A percentile compares a stretch with the other conserved stretches of the same genome.
These are phyloP conservation scores for Nicotiana benthamiana DNA, from an alignment of 257 asterid genomes.

Conservation along the genomic window DNA sequence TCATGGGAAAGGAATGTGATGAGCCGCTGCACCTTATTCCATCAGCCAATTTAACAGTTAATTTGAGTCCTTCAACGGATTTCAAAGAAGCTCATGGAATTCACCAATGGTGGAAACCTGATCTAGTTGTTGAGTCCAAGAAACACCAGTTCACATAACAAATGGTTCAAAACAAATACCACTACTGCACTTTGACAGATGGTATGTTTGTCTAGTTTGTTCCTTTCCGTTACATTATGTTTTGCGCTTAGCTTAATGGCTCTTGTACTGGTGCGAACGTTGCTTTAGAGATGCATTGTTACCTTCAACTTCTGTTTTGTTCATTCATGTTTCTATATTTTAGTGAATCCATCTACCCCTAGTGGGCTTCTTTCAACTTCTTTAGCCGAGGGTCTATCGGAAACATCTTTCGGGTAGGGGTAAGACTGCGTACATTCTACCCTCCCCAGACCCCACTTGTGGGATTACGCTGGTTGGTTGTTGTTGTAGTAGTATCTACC, in stretches of 20 bases:
- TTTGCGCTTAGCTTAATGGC: not conserved
- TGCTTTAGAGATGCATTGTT: not conserved
- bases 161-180: not conserved
- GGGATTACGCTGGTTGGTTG: no score
- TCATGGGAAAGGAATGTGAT: slow-evolving; percentile 51
- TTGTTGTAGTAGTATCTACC: not conserved
- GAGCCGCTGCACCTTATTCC: slow-evolving; percentile 87
- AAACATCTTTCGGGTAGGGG: no score
- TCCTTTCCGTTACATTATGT: not conserved
- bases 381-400: no score
- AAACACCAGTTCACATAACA: slow-evolving; percentile 23
- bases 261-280: not conserved
- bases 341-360: not conserved
- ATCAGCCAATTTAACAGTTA: slow-evolving; percentile 57
- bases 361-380: not conserved
- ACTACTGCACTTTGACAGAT: not conserved
- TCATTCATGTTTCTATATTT: not conserved
- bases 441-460: no score
- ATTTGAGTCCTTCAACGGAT: slow-evolving; percentile 35
- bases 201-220: not conserved
- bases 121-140: slow-evolving; percentile 40
- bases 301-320: not conserved
- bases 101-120: slow-evolving; percentile 91
- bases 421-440: no score
- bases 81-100: slow-evolving; percentile 86